phyloP scores from a whole-genome alignment of 768 basidiomycete species.

The Russula sp. region DNA sequence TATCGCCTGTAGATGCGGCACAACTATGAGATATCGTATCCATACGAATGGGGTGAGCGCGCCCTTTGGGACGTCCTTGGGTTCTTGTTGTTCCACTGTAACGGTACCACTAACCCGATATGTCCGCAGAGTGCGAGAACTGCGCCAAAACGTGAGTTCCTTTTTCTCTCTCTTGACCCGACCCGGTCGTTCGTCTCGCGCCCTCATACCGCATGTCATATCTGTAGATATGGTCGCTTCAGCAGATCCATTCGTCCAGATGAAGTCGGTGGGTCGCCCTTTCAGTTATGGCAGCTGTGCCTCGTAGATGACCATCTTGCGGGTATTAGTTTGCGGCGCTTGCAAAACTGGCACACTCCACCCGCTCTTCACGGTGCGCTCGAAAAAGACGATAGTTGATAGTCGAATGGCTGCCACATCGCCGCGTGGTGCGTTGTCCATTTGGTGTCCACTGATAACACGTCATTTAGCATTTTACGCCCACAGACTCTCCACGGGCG shows the following conservation, averaged over 20 bases:
- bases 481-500: constrained; percentile 4
- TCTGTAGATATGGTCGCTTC: constrained; percentile 60
- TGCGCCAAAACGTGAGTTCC: constrained; percentile 55
- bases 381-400: constrained; percentile 12
- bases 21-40: constrained; percentile 68
- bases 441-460: not conserved
- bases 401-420: constrained; percentile 17
- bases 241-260: constrained; percentile 66
- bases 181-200: not conserved
- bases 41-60: constrained; percentile 65
- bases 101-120: constrained; percentile 13
- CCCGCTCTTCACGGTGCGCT: constrained; percentile 43
- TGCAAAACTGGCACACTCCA: constrained; percentile 56
- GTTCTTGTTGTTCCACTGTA: not conserved
- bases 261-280: constrained; percentile 47
- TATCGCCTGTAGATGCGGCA: constrained; percentile 45
- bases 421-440: constrained; percentile 19
- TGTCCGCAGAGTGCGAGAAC: constrained; percentile 48
- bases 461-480: not conserved
- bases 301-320: not conserved
- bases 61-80: not conserved
- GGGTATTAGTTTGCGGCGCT: constrained; percentile 52
- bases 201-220: not conserved
- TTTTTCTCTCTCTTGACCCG: not conserved
- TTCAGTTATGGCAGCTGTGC: not conserved